phyloP scores from a whole-genome alignment of 2,329 filamentous ascomycete species.

The Aspergillus neotritici region DNA sequence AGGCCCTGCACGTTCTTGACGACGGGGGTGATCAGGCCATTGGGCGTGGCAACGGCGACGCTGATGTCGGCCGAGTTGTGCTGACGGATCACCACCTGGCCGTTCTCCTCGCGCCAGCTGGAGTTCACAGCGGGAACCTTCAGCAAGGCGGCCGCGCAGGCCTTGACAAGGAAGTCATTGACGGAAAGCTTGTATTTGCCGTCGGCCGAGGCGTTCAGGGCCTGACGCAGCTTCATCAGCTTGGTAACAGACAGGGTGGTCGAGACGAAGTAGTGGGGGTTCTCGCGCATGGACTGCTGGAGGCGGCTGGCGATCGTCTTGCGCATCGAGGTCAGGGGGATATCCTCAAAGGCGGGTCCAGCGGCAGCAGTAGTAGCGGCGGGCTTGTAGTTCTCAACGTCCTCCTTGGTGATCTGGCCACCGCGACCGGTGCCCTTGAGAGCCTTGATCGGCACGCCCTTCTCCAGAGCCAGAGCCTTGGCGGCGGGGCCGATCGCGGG shows the following conservation, averaged over 20 bases:
- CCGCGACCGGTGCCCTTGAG: slow-evolving; percentile 83
- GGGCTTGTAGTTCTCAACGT: slow-evolving; percentile 80
- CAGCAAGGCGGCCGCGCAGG: slow-evolving; percentile 76
- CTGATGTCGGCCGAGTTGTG: slow-evolving; percentile 91
- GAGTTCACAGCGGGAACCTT: slow-evolving; percentile 97
- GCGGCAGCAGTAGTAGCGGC: slow-evolving; percentile 47
- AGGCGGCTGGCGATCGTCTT: slow-evolving; percentile 94
- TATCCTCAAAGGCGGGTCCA: slow-evolving; percentile 72
- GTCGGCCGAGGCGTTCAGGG: slow-evolving; percentile 80
- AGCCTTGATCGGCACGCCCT: slow-evolving; percentile 67
- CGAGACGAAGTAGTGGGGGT: slow-evolving; percentile 97
- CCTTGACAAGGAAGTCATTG: slow-evolving; percentile 99
- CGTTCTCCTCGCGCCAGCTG: slow-evolving; percentile 77
- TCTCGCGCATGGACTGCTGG: slow-evolving; percentile 80
- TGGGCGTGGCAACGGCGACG: slow-evolving; percentile 88
- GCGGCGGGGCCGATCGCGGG: slow-evolving; percentile 66
- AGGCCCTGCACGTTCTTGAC: slow-evolving; percentile 82
- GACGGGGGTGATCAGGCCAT: slow-evolving; percentile 94
- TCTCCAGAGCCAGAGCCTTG: slow-evolving; percentile 78
- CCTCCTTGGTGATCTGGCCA: slow-evolving; percentile 83
- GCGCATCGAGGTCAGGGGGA: slow-evolving; percentile 84
- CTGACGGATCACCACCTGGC: slow-evolving; percentile 75
- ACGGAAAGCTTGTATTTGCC: slow-evolving; percentile 99
- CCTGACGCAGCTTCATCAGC: slow-evolving; percentile 91
- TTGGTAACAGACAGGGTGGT: slow-evolving; percentile 86